A percentile compares a stretch with the other conserved stretches of the same genome.
Evolutionary conservation across 257 asterid species (phyloP).

Genomic region (Euphrasia confusa): DNA sequence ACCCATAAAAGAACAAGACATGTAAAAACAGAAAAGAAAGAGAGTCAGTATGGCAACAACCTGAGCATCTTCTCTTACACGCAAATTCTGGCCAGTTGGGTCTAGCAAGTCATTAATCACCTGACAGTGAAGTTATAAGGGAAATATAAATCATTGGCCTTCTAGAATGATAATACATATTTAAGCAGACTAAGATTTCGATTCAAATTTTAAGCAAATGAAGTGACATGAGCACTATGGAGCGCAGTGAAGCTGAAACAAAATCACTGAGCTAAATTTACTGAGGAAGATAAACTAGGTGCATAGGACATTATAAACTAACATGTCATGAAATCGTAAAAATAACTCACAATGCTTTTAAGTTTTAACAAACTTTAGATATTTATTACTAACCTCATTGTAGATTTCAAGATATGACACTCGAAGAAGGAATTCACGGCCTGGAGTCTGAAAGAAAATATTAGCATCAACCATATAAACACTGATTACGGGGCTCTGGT

Average conservation of each 20-base stretch:
- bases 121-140: slow-evolving; percentile 37
- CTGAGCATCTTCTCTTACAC: slow-evolving; percentile 98
- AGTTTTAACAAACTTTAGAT: slow-evolving; percentile 31
- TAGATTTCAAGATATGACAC: slow-evolving; percentile 97
- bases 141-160: slow-evolving; percentile 10
- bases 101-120: slow-evolving; percentile 96
- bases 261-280: neutral
- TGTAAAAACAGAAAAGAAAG: slow-evolving; percentile 6
- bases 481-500: slow-evolving; percentile 11
- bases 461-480: slow-evolving; percentile 25
- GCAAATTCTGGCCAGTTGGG: slow-evolving; percentile 97
- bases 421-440: slow-evolving; percentile 92
- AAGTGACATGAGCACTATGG: slow-evolving; percentile 5
- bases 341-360: slow-evolving; percentile 31
- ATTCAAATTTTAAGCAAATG: slow-evolving; percentile 6
- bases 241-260: slow-evolving; percentile 11
- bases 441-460: slow-evolving; percentile 79
- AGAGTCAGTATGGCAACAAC: slow-evolving; percentile 33
- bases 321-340: slow-evolving; percentile 4
- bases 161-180: slow-evolving; percentile 15
- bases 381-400: slow-evolving; percentile 72
- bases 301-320: slow-evolving; percentile 6
- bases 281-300: slow-evolving; percentile 10
- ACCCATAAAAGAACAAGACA: slow-evolving; percentile 10
- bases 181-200: neutral